A percentile compares a stretch with the other conserved stretches of the same genome.
phyloP scores from a whole-genome alignment of 2,329 filamentous ascomycete species.

The Penicillium verrucosum region DNA sequence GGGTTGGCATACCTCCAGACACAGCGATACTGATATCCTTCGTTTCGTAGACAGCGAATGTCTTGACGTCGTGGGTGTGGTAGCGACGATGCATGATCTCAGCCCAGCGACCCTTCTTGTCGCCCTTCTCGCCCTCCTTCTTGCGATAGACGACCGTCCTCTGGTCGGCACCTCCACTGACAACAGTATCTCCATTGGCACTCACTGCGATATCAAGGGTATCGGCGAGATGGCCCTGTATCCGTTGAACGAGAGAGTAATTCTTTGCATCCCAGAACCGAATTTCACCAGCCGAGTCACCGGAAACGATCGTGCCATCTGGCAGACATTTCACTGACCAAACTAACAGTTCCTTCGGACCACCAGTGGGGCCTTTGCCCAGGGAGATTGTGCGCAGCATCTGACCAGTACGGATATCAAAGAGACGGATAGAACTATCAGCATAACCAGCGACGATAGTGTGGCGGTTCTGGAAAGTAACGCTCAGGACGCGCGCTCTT shows the following conservation, averaged over 20 bases:
- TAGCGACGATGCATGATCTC: constrained; percentile 83
- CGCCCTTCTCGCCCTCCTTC: constrained; percentile 46
- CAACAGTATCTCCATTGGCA: constrained; percentile 72
- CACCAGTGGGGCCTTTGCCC: constrained; percentile 71
- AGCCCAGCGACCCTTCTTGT: constrained; percentile 66
- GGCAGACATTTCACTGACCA: constrained; percentile 90
- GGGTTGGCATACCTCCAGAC: constrained; percentile 68
- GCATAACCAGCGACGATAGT: constrained; percentile 86
- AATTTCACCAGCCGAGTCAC: constrained; percentile 90
- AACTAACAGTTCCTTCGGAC: constrained; percentile 80
- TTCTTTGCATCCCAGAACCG: constrained; percentile 92
- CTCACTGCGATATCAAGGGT: constrained; percentile 83
- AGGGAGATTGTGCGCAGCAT: constrained; percentile 79
- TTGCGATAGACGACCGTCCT: constrained; percentile 79
- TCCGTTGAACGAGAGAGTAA: constrained; percentile 79
- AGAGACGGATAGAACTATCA: constrained; percentile 91
- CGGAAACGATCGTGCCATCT: constrained; percentile 87
- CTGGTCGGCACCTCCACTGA: constrained; percentile 90
- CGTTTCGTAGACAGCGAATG: constrained; percentile 85
- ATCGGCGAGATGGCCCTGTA: constrained; percentile 85
- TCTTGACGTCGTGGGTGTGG: constrained; percentile 92
- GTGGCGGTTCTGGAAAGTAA: constrained; percentile 82
- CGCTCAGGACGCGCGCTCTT: constrained; percentile 83
- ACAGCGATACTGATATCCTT: constrained; percentile 80
- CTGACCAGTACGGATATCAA: constrained; percentile 76